Base-by-base conservation (phyloP, 768 basidiomycete species). In the Xerocomus spinulosus region DNA sequence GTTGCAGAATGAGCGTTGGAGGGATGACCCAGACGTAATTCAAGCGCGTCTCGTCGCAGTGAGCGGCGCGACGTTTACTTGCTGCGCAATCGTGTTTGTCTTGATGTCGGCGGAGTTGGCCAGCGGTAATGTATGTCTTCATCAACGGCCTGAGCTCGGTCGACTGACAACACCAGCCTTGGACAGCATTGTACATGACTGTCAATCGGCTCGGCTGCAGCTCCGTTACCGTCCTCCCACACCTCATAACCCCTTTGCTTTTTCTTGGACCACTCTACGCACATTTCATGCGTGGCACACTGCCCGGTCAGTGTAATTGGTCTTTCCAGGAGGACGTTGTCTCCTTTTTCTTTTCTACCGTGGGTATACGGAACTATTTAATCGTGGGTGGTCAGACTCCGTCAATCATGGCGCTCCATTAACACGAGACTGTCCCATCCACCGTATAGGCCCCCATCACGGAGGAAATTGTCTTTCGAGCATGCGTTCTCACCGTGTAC, bases 401-500 rank as follows among this genome's bases (percentile, higher is more conserved):
- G 32, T 54, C 49, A 17, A 41, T 29, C 34, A 13, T 25, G 21
- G 17, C 23, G 18, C 8, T n/a, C 40, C 34, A 6, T 34, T 37
- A 30, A 41, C 46, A 17, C 36, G 44, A 43, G 28, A 46, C 25
- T 36, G 24, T 24, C 20, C n/a, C 36, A 5, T 15, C 8, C 23
- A 26, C 17, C 9, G 40, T 4, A 25, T 50, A 93, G 92, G 93
- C 78, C 4, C 95, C 95, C 0, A 66, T 93, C 28, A 94, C 94
- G 0, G 95, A 99, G 69, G 95, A 98, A 66, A 49, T 96, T 21
- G 88, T 91, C 8, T 98, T 96, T 63, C 75, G 96, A 23, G 82
- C 88, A 0, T 93, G 91, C 62, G 77, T 95, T 24, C 72, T 96
- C 17, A 72, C 84, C 2, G 75, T 83, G 8, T 87, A 89, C 55